Percentiles rank a stretch among this genome's conserved stretches.
Conservation (phyloP, 768 basidiomycete species). For the Podaxis mareebaensis region DNA sequence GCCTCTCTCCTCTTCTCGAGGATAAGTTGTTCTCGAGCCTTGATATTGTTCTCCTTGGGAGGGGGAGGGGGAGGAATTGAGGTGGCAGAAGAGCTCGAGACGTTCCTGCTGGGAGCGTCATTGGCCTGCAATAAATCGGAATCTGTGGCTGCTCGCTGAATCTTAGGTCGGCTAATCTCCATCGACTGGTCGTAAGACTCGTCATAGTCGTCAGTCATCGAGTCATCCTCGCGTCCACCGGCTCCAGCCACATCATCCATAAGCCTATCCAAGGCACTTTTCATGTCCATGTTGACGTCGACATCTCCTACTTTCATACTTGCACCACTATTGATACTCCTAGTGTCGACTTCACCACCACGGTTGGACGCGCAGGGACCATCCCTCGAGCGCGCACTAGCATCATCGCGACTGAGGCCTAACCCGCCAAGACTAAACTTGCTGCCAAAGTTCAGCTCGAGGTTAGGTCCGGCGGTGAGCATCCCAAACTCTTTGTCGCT, state of each 20-base stretch:
- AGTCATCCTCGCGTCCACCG: conserved; percentile 39
- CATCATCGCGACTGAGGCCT: conserved; percentile 27
- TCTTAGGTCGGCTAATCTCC: conserved; percentile 26
- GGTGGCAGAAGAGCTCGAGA: conserved; percentile 42
- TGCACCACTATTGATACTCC: conserved; percentile 28
- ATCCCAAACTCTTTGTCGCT: conserved; percentile 36
- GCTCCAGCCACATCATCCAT: conserved; percentile 68
- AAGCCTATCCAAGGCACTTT: conserved; percentile 68
- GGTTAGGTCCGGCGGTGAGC: conserved; percentile 23
- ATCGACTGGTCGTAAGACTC: conserved; percentile 24
- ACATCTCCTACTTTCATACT: conserved; percentile 48
- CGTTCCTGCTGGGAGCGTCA: conserved; percentile 39
- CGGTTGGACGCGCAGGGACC: neutral
- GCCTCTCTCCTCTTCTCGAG: conserved; percentile 68
- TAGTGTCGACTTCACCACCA: neutral
- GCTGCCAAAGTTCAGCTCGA: conserved; percentile 50
- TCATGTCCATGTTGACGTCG: conserved; percentile 69
- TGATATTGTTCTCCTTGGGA: conserved; percentile 64
- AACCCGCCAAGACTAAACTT: conserved; percentile 43
- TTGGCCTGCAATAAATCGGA: conserved; percentile 40
- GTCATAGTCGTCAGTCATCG: conserved; percentile 42
- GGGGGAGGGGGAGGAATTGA: conserved; percentile 49
- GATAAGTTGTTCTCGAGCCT: conserved; percentile 64
- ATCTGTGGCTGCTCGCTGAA: conserved; percentile 56
- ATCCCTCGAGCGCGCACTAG: conserved; percentile 8